A percentile compares a stretch with the other conserved stretches of the same genome.
These are phyloP conservation scores for Bullera alba DNA, from an alignment of 768 basidiomycete genomes.

Conservation along the genomic window DNA sequence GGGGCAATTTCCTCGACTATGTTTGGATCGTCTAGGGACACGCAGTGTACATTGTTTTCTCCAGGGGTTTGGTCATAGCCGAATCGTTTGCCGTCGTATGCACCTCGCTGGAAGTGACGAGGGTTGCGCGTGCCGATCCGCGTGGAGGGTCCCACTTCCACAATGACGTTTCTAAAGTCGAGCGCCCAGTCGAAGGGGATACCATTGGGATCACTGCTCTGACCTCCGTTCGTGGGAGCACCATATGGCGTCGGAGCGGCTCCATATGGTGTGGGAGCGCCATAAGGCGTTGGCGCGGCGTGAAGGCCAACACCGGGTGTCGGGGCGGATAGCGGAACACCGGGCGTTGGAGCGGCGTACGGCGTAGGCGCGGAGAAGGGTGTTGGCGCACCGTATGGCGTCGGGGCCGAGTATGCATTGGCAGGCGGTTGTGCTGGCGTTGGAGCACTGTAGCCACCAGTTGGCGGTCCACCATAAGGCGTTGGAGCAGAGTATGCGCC, in stretches of 20 bases:
- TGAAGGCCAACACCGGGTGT: conserved; percentile 46
- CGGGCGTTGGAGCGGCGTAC: conserved; percentile 19
- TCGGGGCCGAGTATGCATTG: conserved; percentile 46
- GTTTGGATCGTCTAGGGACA: conserved; percentile 16
- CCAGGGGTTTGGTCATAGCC: conserved; percentile 18
- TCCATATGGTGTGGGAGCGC: conserved; percentile 36
- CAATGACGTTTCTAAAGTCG: conserved; percentile 39
- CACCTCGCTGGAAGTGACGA: conserved; percentile 37
- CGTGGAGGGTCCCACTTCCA: conserved; percentile 31
- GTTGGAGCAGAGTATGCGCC: conserved; percentile 19
- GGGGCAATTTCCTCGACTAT: conserved; percentile 31
- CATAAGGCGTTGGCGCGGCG: conserved; percentile 45
- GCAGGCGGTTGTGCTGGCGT: conserved; percentile 48
- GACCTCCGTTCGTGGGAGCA: conserved; percentile 1
- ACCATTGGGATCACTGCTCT: not conserved
- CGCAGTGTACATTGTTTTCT: conserved; percentile 16
- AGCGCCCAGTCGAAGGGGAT: conserved; percentile 39
- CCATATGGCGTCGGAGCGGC: conserved; percentile 34
- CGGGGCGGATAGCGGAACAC: conserved; percentile 22
- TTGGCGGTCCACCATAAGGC: conserved; percentile 15
- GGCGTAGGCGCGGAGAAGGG: conserved; percentile 39
- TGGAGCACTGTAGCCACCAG: conserved; percentile 33
- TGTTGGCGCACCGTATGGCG: conserved; percentile 37
- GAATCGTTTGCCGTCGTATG: conserved; percentile 27
- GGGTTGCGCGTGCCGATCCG: conserved; percentile 22